These are phyloP conservation scores for Dactylis glomerata DNA, from an alignment of 176 grass and related monocot species.

Conservation along the genomic window DNA sequence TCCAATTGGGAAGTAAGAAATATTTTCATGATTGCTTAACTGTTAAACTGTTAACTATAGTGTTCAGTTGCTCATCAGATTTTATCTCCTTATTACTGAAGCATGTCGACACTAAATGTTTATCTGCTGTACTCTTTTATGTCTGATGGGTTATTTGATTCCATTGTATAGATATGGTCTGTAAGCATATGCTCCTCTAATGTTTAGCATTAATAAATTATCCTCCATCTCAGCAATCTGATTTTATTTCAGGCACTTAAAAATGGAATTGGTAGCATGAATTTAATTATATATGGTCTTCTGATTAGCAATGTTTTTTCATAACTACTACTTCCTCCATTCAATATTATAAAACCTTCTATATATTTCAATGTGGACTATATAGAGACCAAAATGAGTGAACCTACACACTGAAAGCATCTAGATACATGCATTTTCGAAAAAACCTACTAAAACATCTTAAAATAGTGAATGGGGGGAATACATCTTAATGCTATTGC, in stretches of 20 bases:
- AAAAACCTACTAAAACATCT: no score
- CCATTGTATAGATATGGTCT: background rate
- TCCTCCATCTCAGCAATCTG: background rate
- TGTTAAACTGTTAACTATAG: background rate
- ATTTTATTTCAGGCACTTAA: slow-evolving; percentile 16
- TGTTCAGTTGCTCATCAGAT: slow-evolving; percentile 2
- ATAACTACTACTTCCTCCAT: no score
- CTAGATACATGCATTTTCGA: no score
- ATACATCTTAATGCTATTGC: background rate
- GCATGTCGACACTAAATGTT: slow-evolving; percentile 5
- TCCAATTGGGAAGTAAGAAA: slow-evolving; percentile 91
- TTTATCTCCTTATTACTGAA: background rate
- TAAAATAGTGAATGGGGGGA: no score
- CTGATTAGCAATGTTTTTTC: slow-evolving; percentile 16
- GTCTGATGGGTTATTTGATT: slow-evolving; percentile 1
- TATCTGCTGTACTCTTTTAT: background rate
- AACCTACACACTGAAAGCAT: no score
- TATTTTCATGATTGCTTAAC: background rate
- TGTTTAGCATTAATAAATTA: background rate
- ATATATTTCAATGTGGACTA: no score
- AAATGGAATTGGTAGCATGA: background rate
- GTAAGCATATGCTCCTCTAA: background rate
- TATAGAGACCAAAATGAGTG: no score
- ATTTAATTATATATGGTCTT: slow-evolving; percentile 7
- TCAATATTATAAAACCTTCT: no score